Percentiles rank a stretch among this genome's conserved stretches.
phyloP scores from a whole-genome alignment of 306 rosid species.

The Chamaecrista fasciculata region DNA sequence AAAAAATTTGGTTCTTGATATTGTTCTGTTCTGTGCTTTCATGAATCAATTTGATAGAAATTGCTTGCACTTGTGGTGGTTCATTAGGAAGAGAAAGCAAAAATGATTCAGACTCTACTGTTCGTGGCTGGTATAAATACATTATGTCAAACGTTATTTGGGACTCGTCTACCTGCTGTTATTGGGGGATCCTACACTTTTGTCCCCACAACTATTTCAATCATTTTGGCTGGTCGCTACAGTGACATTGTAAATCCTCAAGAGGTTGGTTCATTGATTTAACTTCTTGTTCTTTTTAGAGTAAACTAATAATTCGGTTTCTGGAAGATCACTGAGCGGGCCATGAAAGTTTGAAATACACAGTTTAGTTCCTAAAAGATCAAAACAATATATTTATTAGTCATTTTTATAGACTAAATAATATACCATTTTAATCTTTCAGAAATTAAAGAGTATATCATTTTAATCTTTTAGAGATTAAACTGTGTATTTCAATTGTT shows the following conservation, averaged over 20 bases:
- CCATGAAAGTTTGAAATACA: no score
- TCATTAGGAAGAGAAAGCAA: conserved; percentile 86
- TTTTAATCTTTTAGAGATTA: no score
- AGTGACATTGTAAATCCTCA: conserved; percentile 72
- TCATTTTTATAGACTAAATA: no score
- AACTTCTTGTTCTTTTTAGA: not conserved
- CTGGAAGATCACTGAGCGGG: no score
- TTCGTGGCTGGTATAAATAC: conserved; percentile 94
- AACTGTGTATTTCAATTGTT: not conserved
- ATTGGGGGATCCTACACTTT: conserved; percentile 86
- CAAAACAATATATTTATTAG: no score
- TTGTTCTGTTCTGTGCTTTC: not conserved
- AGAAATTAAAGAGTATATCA: no score
- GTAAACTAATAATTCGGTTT: no score
- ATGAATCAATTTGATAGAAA: conserved; percentile 28
- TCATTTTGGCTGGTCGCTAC: conserved; percentile 85
- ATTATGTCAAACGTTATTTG: conserved; percentile 68
- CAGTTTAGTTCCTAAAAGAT: no score
- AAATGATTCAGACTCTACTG: conserved; percentile 79
- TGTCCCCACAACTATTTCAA: conserved; percentile 94
- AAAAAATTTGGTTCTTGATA: conserved; percentile 5
- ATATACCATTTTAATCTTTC: no score
- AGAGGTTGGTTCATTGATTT: conserved; percentile 53
- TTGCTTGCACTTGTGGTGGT: conserved; percentile 12
- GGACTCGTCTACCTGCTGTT: conserved; percentile 94